Percentiles rank a stretch among this genome's conserved stretches.
Evolutionary conservation across 495 filamentous ascomycete species (phyloP).

Genomic region (Tricharina praecox): DNA sequence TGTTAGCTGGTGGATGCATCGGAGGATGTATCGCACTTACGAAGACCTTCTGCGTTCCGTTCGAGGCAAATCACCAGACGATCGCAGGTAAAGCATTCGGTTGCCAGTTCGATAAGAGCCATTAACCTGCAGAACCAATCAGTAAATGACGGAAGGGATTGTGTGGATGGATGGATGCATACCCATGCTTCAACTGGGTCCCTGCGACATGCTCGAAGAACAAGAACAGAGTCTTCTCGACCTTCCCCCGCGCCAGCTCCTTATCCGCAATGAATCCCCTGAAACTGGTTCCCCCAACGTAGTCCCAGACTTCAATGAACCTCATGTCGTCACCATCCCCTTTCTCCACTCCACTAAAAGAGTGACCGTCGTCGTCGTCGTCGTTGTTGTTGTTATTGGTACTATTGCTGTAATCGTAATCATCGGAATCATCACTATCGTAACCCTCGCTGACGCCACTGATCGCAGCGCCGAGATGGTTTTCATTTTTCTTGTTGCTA

Average conservation of each 20-base stretch:
- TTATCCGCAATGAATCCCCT: constrained; percentile 58
- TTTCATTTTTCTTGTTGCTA: background rate
- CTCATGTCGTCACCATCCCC: constrained; percentile 31
- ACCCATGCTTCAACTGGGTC: constrained; percentile 76
- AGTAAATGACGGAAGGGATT: constrained; percentile 1
- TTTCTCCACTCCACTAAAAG: constrained; percentile 25
- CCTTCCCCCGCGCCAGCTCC: constrained; percentile 29
- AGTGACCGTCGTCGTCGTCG: constrained; percentile 21
- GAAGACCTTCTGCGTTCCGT: constrained; percentile 38
- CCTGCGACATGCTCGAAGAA: constrained; percentile 65
- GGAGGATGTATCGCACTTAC: constrained; percentile 11
- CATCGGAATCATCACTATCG: constrained; percentile 23
- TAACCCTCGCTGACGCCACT: constrained; percentile 4
- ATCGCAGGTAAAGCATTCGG: constrained; percentile 51
- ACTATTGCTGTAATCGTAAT: constrained; percentile 27
- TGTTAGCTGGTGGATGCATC: constrained; percentile 6
- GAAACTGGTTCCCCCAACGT: constrained; percentile 63
- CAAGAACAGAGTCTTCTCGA: constrained; percentile 61
- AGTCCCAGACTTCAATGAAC: constrained; percentile 72
- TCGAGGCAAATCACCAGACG: constrained; percentile 68
- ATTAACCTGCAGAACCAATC: constrained; percentile 45
- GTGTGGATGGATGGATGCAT: constrained; percentile 31
- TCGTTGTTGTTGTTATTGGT: constrained; percentile 14
- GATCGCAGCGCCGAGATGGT: too few relatives aligned
- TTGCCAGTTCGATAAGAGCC: constrained; percentile 75